Base-by-base conservation (phyloP, 2,329 filamentous ascomycete genomes). In the Fusarium aywerte region DNA sequence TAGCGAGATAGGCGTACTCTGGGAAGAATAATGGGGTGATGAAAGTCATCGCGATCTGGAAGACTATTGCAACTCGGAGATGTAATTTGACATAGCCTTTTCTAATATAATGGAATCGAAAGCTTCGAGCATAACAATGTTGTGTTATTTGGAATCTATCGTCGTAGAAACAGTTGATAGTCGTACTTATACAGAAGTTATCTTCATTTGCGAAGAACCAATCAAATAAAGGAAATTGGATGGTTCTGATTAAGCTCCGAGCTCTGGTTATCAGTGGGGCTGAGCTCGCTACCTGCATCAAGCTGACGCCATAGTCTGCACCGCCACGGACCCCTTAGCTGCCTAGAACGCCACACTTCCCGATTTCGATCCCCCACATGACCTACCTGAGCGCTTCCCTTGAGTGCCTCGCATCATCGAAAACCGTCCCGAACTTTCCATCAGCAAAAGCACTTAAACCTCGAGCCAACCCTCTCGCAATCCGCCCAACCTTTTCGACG, bases 311-410 rank as follows among this genome's bases (percentile, higher is more conserved):
- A 74, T 71, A 59, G 8, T 16, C 16, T 58, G 64, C 68, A 62
- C 68, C 36, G 67, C 72, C 63, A 64, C 63, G 13, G 1, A 33
- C 32, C 43, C 36, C 5, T 16, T 13, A 21, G 48, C 35, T 61
- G 67, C 70, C 67, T 65, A 57, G 45, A 63, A 57, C 70, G 70
- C 70, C 70, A 72, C 70, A 59, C 15, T 27, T 54, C 48, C 59
- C 50, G 13, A 20, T 27, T 42, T 23, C 4, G 3, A 11, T 58
- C 18, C 54, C 65, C 68, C 70, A 73, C 70, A 73, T 73, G 70
- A 73, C 70, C 55, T 27, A 59, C 60, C 51, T 21, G 10, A 61
- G 44, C 49, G 15, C 42, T 57, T 65, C 68, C 56, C 51, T 58
- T 20, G 44, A 27, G 42, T 13, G 44, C 58, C 44, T 67, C 52